Evolutionary conservation across 345 rosid genomes (phyloP).

Genomic region (Excoecaria agallocha): DNA sequence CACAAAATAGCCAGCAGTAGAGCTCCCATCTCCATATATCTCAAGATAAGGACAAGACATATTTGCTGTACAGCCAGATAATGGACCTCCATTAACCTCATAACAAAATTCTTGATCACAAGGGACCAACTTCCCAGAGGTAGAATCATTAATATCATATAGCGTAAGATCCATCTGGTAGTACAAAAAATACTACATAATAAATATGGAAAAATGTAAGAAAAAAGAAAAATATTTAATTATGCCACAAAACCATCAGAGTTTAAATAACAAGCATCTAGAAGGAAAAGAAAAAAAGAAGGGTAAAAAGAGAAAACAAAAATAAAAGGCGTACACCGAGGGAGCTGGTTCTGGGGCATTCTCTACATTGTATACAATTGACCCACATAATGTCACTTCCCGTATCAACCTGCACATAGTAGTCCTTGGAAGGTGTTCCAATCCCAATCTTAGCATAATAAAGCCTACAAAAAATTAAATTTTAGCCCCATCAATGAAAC

Average conservation of each 20-base stretch:
- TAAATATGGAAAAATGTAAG: neutral
- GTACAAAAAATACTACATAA: neutral
- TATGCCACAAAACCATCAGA: neutral
- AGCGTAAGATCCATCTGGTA: constrained; percentile 74
- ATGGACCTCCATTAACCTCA: constrained; percentile 65
- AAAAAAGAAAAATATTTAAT: too few species aligned
- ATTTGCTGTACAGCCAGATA: constrained; percentile 71
- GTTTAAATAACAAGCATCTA: neutral
- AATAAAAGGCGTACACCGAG: constrained; percentile 64
- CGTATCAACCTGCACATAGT: constrained; percentile 91
- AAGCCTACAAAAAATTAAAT: constrained; percentile 41
- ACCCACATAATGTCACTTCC: constrained; percentile 99
- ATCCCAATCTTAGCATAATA: constrained; percentile 87
- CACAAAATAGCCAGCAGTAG: constrained; percentile 84
- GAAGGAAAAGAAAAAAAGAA: neutral
- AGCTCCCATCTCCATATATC: constrained; percentile 96
- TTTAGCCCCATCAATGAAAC: neutral
- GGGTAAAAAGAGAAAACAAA: neutral
- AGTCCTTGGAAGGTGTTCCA: constrained; percentile 88
- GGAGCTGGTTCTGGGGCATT: constrained; percentile 85
- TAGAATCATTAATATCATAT: constrained; percentile 63
- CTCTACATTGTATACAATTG: constrained; percentile 75
- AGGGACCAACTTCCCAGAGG: constrained; percentile 58
- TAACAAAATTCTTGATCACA: constrained; percentile 77
- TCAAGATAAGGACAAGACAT: constrained; percentile 83